Conservation (phyloP, 2,329 filamentous ascomycete species). For the Chaetothyriales sp. region DNA sequence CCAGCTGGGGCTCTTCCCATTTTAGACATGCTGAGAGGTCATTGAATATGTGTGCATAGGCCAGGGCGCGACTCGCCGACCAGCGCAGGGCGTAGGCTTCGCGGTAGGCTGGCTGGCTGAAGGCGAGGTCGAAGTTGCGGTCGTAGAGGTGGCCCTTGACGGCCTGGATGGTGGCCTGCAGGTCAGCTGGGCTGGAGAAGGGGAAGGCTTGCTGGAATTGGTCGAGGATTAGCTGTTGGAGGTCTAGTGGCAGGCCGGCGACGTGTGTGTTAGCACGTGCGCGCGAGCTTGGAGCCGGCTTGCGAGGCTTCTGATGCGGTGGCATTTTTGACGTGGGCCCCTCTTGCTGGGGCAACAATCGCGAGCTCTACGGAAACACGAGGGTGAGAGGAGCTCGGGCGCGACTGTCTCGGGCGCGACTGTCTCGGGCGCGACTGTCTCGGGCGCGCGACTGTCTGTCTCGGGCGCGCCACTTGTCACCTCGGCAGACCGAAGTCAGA, state of each 20-base stretch:
- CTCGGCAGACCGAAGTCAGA: no score
- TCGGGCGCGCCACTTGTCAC: no score
- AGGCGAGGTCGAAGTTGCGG: conserved; percentile 70
- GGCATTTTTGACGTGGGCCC: background rate
- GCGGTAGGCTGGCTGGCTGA: conserved; percentile 56
- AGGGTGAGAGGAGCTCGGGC: no score
- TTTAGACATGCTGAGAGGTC: background rate
- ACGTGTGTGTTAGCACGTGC: background rate
- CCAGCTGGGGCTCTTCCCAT: background rate
- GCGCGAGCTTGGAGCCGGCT: no score
- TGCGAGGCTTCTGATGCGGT: background rate
- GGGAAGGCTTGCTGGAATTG: conserved; percentile 57
- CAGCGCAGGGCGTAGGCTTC: conserved; percentile 78
- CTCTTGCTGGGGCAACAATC: background rate
- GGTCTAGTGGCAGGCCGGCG: conserved; percentile 30
- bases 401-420: no score
- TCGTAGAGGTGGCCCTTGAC: conserved; percentile 78
- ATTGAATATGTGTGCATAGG: conserved; percentile 54
- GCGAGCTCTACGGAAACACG: no score
- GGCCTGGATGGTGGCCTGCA: conserved; percentile 52
- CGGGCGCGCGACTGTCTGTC: no score
- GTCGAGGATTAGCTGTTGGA: conserved; percentile 60
- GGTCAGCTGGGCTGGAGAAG: conserved; percentile 31
- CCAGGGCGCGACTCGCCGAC: conserved; percentile 75
- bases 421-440: no score